Conservation (phyloP, 1,139 yeast species). For the Magnusiomyces magnusii region DNA sequence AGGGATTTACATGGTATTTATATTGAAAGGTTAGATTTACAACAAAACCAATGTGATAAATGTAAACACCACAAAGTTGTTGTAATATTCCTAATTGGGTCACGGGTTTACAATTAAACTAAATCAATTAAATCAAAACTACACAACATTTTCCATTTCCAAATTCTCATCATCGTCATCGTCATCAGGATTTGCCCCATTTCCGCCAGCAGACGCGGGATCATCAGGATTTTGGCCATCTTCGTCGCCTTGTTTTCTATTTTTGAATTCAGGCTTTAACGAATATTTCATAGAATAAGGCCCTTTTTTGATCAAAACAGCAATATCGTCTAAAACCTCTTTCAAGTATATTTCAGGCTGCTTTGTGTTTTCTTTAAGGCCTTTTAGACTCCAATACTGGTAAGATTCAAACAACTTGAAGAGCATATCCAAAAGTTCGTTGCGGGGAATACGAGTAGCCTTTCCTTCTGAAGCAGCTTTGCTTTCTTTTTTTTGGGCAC, state of each 20-base stretch:
- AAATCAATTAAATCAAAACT: not conserved
- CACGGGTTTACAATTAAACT: too few species aligned
- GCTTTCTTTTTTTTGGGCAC: constrained; percentile 31
- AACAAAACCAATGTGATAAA: too few species aligned
- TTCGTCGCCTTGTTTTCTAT: constrained; percentile 17
- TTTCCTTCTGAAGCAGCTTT: constrained; percentile 60
- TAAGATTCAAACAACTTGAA: constrained; percentile 89
- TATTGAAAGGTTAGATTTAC: too few species aligned
- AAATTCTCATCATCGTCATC: constrained; percentile 31
- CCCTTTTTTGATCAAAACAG: constrained; percentile 84
- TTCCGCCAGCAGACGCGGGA: constrained; percentile 4
- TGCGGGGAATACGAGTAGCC: constrained; percentile 91
- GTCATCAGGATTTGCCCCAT: constrained; percentile 13
- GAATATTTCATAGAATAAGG: constrained; percentile 92
- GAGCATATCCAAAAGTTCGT: constrained; percentile 78
- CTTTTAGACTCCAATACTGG: constrained; percentile 96
- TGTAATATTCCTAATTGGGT: too few species aligned
- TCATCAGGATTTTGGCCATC: constrained; percentile 3
- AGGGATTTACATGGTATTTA: too few species aligned
- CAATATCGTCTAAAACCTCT: constrained; percentile 85
- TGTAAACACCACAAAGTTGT: too few species aligned
- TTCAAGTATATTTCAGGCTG: constrained; percentile 94
- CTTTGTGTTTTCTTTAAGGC: constrained; percentile 84
- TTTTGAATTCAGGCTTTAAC: constrained; percentile 78
- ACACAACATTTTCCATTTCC: constrained; percentile 28